phyloP scores from a whole-genome alignment of 805 yeast genomes.

The Pichia cephalocereana region DNA sequence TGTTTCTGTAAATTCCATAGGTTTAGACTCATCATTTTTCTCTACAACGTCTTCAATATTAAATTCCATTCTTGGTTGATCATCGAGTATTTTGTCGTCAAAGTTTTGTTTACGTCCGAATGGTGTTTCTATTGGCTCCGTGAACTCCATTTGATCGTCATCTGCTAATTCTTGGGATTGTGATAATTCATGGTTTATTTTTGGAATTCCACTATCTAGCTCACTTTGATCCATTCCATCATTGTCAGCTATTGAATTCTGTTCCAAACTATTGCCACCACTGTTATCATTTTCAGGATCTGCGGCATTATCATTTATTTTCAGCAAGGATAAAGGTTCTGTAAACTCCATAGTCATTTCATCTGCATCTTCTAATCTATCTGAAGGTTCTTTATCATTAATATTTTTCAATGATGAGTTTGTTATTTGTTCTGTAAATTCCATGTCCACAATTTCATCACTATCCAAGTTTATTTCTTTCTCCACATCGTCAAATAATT shows the following conservation, averaged over 20 bases:
- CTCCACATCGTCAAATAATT: slow-evolving; percentile 8
- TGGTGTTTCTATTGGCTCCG: not conserved
- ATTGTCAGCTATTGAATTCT: too few species aligned
- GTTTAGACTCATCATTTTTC: not conserved
- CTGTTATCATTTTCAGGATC: not conserved
- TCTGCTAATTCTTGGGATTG: not conserved
- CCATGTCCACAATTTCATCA: slow-evolving; percentile 1
- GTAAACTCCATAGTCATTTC: slow-evolving; percentile 14
- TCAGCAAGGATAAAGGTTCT: not conserved
- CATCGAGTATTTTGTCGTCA: too few species aligned
- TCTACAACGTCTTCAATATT: not conserved
- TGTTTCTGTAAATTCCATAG: not conserved
- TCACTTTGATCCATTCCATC: too few species aligned
- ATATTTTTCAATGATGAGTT: not conserved
- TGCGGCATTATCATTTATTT: not conserved
- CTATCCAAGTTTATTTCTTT: not conserved
- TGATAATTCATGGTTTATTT: not conserved
- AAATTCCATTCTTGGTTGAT: not conserved
- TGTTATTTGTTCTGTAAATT: slow-evolving; percentile 1
- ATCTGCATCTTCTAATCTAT: not conserved
- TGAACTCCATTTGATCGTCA: not conserved
- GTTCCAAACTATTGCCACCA: too few species aligned
- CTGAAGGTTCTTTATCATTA: not conserved
- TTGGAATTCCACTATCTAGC: too few species aligned
- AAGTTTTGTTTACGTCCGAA: not conserved